These are phyloP conservation scores for Ruellia speciosa DNA, from an alignment of 305 asterid species.

Conservation along the genomic window DNA sequence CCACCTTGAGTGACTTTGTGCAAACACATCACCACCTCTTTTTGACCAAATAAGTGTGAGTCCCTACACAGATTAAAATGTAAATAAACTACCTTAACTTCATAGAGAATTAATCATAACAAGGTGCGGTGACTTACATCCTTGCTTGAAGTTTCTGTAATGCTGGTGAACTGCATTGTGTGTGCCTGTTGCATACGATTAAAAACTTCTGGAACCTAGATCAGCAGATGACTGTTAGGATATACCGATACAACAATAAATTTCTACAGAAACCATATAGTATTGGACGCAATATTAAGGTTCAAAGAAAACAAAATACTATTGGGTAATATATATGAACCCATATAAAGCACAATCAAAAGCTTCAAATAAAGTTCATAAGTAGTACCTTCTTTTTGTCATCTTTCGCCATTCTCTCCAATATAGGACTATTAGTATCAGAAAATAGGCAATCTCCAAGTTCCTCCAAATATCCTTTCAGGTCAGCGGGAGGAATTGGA, in stretches of 20 bases:
- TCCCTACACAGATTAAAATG: slow-evolving; percentile 50
- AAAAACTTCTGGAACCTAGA: slow-evolving; percentile 86
- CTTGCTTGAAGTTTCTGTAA: slow-evolving; percentile 92
- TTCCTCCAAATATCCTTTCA: slow-evolving; percentile 82
- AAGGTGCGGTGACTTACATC: slow-evolving; percentile 50
- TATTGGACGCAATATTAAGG: no score
- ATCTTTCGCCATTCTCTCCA: slow-evolving; percentile 55
- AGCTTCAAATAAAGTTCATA: neutral
- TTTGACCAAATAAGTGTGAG: slow-evolving; percentile 94
- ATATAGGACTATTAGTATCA: slow-evolving; percentile 63
- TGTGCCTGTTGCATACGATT: slow-evolving; percentile 84
- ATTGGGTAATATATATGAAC: no score
- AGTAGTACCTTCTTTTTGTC: slow-evolving; percentile 54
- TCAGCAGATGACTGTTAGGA: slow-evolving; percentile 4
- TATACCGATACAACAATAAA: neutral
- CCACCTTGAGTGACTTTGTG: slow-evolving; percentile 97
- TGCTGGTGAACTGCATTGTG: slow-evolving; percentile 89
- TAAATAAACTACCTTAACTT: slow-evolving; percentile 13
- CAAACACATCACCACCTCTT: slow-evolving; percentile 96
- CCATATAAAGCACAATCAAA: no score
- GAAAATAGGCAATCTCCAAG: slow-evolving; percentile 91
- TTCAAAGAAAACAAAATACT: no score
- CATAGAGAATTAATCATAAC: slow-evolving; percentile 3
- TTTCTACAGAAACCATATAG: slow-evolving; percentile 9
- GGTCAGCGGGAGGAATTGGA: slow-evolving; percentile 80